Percentiles rank a stretch among this genome's conserved stretches.
Conservation (phyloP, 2,329 filamentous ascomycete genomes). For the Beauveria scarabaeidicola region DNA sequence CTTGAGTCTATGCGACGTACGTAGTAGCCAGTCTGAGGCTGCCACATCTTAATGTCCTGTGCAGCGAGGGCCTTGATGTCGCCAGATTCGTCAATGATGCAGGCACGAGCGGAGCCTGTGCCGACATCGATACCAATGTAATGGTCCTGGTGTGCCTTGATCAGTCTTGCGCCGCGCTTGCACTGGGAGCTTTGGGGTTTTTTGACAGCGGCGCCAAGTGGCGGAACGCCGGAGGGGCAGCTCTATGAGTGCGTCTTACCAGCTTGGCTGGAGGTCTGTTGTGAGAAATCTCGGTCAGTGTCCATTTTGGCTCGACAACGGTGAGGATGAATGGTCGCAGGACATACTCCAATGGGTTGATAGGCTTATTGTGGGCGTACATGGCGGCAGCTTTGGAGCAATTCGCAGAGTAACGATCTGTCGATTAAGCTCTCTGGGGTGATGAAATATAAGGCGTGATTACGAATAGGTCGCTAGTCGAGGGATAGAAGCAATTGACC, state of each 20-base stretch:
- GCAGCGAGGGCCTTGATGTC: constrained; percentile 74
- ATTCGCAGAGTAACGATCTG: no score
- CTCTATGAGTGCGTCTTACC: constrained; percentile 3
- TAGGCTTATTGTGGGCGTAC: constrained; percentile 30
- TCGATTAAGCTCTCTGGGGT: no score
- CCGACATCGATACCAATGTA: constrained; percentile 90
- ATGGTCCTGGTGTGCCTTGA: constrained; percentile 36
- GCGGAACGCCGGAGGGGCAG: constrained; percentile 5
- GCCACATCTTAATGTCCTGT: constrained; percentile 72
- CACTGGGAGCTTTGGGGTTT: neutral
- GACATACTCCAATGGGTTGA: constrained; percentile 31
- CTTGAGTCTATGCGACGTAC: constrained; percentile 32
- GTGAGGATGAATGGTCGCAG: constrained; percentile 1
- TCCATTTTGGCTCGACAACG: neutral
- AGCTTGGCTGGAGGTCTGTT: constrained; percentile 7
- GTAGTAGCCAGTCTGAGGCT: constrained; percentile 67
- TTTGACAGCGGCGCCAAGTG: neutral
- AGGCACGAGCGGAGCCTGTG: constrained; percentile 89
- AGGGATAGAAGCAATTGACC: neutral
- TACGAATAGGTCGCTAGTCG: neutral
- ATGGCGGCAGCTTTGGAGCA: constrained; percentile 15
- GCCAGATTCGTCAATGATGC: constrained; percentile 85
- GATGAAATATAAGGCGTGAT: neutral
- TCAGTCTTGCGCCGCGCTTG: neutral
- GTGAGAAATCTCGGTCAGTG: neutral